phyloP scores from a whole-genome alignment of 495 filamentous ascomycete genomes.

The Ramalina peruviana region DNA sequence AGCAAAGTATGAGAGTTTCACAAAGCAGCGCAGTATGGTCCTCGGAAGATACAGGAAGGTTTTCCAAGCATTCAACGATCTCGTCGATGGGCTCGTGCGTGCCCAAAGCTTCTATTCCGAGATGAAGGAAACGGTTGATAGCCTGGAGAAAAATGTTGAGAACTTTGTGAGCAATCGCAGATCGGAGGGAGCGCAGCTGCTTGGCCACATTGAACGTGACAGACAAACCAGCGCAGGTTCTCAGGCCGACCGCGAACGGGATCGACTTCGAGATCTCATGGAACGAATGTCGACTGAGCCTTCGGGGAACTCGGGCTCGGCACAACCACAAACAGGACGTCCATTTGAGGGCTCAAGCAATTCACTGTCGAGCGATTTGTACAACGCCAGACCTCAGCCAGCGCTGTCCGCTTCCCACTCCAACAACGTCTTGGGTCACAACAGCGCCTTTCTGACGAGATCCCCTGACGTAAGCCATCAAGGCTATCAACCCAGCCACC shows the following conservation, averaged over 20 bases:
- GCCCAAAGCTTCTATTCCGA: conserved; percentile 89
- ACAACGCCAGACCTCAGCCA: conserved; percentile 19
- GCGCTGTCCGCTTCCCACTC: conserved; percentile 34
- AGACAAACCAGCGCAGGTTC: conserved; percentile 50
- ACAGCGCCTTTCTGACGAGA: conserved; percentile 5
- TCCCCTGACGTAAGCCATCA: conserved; percentile 8
- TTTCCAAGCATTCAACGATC: conserved; percentile 82
- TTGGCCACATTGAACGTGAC: conserved; percentile 75
- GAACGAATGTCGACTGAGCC: conserved; percentile 82
- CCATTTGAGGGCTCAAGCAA: conserved; percentile 29
- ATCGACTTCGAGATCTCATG: conserved; percentile 79
- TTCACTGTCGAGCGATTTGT: conserved; percentile 22
- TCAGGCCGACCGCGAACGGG: conserved; percentile 74
- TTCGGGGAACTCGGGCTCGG: conserved; percentile 28
- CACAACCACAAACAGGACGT: conserved; percentile 21
- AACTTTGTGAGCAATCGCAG: conserved; percentile 90
- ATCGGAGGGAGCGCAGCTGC: conserved; percentile 78
- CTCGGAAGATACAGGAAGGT: conserved; percentile 81
- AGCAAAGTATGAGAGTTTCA: conserved; percentile 82
- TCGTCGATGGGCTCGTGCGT: conserved; percentile 70
- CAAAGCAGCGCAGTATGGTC: conserved; percentile 65
- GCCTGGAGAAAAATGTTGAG: conserved; percentile 91
- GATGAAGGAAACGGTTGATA: conserved; percentile 91
- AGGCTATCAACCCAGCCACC: conserved; percentile 4
- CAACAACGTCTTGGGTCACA: conserved; percentile 19